A percentile compares a stretch with the other conserved stretches of the same genome.
These are phyloP conservation scores for Hibiscus syriacus DNA, from an alignment of 345 rosid genomes.

Conservation along the genomic window DNA sequence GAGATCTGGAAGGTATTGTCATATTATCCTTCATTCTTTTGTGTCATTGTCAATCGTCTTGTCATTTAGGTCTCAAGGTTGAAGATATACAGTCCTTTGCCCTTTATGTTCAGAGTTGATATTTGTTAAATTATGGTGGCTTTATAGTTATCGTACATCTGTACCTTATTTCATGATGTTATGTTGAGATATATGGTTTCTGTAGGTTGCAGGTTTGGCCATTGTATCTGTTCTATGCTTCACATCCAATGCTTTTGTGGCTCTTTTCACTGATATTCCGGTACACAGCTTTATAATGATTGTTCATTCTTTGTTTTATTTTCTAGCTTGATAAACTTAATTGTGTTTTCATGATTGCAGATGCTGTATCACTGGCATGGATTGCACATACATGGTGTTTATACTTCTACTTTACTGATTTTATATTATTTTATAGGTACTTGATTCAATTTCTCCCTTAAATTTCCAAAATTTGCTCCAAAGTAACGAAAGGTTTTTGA, in stretches of 20 bases:
- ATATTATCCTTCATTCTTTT: background rate
- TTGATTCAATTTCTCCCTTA: constrained; percentile 10
- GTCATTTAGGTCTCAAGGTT: background rate
- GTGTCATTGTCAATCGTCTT: background rate
- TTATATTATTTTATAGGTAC: constrained; percentile 56
- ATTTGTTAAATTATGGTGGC: background rate
- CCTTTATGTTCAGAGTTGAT: background rate
- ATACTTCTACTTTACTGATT: constrained; percentile 31
- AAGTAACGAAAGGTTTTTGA: constrained; percentile 1
- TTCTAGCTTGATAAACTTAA: constrained; percentile 3
- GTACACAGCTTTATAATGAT: constrained; percentile 24
- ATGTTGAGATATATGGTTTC: background rate
- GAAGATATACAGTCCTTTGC: background rate
- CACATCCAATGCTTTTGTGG: constrained; percentile 40
- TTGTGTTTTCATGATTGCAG: constrained; percentile 27
- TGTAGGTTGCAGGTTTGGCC: constrained; percentile 67
- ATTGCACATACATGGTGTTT: constrained; percentile 19
- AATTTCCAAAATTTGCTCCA: constrained; percentile 5
- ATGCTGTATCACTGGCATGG: constrained; percentile 39
- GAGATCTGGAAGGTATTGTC: constrained; percentile 57
- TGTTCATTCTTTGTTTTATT: background rate
- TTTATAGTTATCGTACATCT: background rate
- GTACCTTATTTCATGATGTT: background rate
- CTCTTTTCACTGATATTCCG: constrained; percentile 41
- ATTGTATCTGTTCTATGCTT: constrained; percentile 49